A percentile compares a stretch with the other conserved stretches of the same genome.
Conservation (phyloP, 495 filamentous ascomycete species). For the Xylaria bambusicola region DNA sequence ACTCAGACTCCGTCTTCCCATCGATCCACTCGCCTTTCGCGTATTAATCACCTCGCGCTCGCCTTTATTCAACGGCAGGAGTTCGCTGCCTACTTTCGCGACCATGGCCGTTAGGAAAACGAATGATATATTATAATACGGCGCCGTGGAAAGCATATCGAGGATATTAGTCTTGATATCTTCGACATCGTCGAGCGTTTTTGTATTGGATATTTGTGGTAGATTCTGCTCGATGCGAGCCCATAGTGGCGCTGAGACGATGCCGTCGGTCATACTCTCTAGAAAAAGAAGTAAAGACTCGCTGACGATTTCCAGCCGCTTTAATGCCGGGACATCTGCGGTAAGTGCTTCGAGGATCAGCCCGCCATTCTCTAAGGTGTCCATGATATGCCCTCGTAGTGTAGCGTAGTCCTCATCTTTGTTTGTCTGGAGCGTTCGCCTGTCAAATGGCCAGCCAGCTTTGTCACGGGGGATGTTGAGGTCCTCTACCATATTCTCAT, state of each 20-base stretch:
- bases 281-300: constrained; percentile 73
- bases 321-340: constrained; percentile 58
- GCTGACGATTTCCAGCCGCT: constrained; percentile 68
- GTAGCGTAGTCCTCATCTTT: constrained; percentile 29
- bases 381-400: constrained; percentile 50
- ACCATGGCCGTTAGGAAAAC: constrained; percentile 84
- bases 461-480: constrained; percentile 58
- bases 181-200: constrained; percentile 46
- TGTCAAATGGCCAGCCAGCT: constrained; percentile 77
- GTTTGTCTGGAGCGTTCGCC: constrained; percentile 36
- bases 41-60: constrained; percentile 33
- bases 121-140: constrained; percentile 81
- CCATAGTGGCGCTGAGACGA: constrained; percentile 72
- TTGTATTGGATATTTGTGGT: constrained; percentile 36
- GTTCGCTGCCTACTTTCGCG: constrained; percentile 45
- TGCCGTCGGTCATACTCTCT: constrained; percentile 68
- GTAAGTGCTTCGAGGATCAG: constrained; percentile 59
- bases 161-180: constrained; percentile 69
- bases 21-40: constrained; percentile 23
- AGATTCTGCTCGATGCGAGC: constrained; percentile 66
- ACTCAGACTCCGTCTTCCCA: constrained; percentile 40
- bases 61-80: constrained; percentile 45
- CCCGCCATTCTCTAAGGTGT: constrained; percentile 69
- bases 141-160: constrained; percentile 69
- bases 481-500: constrained; percentile 76